Evolutionary conservation across 768 basidiomycete genomes (phyloP), one percentile per base, ranked within the genome.

Genomic region (Russula ochroleuca): DNA sequence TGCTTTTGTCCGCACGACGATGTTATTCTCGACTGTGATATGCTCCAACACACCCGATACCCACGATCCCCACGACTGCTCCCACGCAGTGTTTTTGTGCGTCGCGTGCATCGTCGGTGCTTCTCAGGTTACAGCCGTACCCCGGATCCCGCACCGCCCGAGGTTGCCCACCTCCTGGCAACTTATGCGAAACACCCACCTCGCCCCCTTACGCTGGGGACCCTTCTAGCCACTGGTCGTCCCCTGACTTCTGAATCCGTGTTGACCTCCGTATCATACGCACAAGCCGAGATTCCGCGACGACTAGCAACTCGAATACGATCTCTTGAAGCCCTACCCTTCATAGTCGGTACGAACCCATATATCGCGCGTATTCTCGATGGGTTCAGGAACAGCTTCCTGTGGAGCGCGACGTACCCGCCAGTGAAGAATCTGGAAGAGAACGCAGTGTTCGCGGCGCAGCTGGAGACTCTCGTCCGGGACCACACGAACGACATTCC

Each of bases 261-360:
- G 2, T 75, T 93, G 5, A 79, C 81, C 21, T 92, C 90, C n/a
- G 89, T 86, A 4, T 78, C 80, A 5, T 90, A 88, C 73, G 85
- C 84, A 0, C 79, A 90, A 15, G 80, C 84, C 2, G 91, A 93
- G 73, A 84, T 93, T 17, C 92, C 92, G 23, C 80, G 86, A 21
- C 79, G 90, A 57, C 80, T 94, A 37, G 90, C 88, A 1, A 83
- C 81, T 61, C 85, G 91, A 14, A 86, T 90, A 49, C 83, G 83
- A 37, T 85, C 85, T 23, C 78, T 94, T 55, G 90, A 93, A 71
- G 75, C 80, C 0, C 80, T 94, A 37, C 92, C 92, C 0, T 94
- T 88, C 75, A 94, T 94, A 43, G 92, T 93, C 54, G 92, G 90
- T 23, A 92, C 88, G 57, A 94, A 94, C 72, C 92, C 92, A 15